Conservation (phyloP, 495 filamentous ascomycete species). For the Xylaria nigripes region DNA sequence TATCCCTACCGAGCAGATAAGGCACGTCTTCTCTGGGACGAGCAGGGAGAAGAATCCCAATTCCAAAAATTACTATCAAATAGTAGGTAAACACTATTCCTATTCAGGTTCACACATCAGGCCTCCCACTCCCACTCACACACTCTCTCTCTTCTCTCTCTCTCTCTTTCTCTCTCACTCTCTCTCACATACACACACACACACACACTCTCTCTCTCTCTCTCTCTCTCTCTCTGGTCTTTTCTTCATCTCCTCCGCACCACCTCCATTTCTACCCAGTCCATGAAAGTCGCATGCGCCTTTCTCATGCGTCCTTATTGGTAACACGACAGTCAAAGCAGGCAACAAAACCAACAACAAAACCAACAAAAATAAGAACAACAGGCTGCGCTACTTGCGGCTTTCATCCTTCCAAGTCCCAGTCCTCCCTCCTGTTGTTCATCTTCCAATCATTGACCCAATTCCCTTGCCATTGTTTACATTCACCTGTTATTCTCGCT, state of each 20-base stretch:
- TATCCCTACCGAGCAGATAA: not conserved
- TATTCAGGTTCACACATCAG: not conserved
- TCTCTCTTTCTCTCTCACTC: not conserved
- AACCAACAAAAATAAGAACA: not conserved
- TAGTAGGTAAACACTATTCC: not conserved
- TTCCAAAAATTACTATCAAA: not conserved
- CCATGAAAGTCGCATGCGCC: conserved; percentile 1
- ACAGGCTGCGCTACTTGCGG: not conserved
- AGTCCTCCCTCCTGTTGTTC: not conserved
- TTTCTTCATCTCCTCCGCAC: not conserved
- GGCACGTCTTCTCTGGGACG: not conserved
- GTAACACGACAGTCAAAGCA: conserved; percentile 2
- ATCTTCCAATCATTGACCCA: not conserved
- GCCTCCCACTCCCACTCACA: not conserved
- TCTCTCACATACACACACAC: no score
- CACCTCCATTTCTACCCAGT: conserved; percentile 6
- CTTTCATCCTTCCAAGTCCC: not conserved
- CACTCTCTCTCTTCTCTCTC: not conserved
- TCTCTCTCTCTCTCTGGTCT: not conserved
- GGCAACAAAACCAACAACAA: not conserved
- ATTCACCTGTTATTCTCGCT: not conserved
- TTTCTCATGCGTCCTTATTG: conserved; percentile 1
- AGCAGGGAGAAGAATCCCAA: no score
- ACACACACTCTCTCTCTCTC: not conserved
- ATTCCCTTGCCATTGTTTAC: not conserved